phyloP scores from a whole-genome alignment of 1,139 yeast genomes.

The Pichia sp. region DNA sequence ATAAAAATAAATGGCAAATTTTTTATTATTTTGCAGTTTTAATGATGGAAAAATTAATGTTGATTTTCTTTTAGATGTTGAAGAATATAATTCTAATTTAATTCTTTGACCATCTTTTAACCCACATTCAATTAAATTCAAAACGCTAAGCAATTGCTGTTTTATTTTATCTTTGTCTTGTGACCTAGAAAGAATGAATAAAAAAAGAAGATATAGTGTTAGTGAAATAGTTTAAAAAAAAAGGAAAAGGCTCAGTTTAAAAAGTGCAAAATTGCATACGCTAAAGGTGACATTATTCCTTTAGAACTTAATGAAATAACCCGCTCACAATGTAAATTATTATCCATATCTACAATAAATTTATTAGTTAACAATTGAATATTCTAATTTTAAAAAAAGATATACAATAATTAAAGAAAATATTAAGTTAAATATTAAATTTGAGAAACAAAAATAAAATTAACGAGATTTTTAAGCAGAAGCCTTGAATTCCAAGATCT shows the following conservation, averaged over 20 bases:
- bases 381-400: not conserved
- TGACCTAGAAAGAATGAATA: too few species aligned
- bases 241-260: not conserved
- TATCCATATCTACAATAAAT: too few species aligned
- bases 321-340: too few species aligned
- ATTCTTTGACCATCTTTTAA: conserved; percentile 9
- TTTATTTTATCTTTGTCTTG: not conserved
- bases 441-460: not conserved
- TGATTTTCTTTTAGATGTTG: not conserved
- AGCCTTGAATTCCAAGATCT: conserved; percentile 81
- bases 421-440: not conserved
- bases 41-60: conserved; percentile 18
- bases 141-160: not conserved
- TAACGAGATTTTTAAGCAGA: conserved; percentile 18
- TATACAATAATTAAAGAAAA: not conserved
- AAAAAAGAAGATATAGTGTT: not conserved
- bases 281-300: too few species aligned
- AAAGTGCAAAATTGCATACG: not conserved
- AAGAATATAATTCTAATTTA: conserved; percentile 1
- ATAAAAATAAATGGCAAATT: conserved; percentile 23
- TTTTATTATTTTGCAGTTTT: conserved; percentile 12
- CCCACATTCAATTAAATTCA: conserved; percentile 11
- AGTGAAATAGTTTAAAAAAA: not conserved
- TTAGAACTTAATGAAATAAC: too few species aligned
- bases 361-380: too few species aligned